These are phyloP conservation scores for Solanum appendiculatum DNA, from an alignment of 257 asterid genomes.

Conservation along the genomic window DNA sequence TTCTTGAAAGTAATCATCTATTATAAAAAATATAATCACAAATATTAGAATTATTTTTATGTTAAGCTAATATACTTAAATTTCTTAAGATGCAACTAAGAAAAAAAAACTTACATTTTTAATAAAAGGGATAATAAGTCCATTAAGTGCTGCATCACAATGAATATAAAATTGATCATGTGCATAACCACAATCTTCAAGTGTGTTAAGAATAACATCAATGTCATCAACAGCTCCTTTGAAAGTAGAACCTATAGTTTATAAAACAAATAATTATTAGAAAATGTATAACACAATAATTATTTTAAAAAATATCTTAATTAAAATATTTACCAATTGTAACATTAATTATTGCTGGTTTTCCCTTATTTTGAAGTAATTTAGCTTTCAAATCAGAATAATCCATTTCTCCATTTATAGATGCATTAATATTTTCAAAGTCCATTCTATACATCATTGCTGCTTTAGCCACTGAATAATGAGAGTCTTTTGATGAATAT, in stretches of 20 bases:
- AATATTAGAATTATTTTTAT: background rate
- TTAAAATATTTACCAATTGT: constrained; percentile 2
- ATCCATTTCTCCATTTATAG: constrained; percentile 8
- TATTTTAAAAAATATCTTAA: too few relatives aligned
- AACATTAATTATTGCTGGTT: constrained; percentile 15
- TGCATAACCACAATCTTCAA: constrained; percentile 20
- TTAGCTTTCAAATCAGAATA: constrained; percentile 7
- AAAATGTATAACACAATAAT: background rate
- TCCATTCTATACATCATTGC: constrained; percentile 16
- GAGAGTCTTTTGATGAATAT: constrained; percentile 14
- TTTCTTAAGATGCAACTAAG: background rate
- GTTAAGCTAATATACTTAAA: background rate
- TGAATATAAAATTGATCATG: constrained; percentile 19
- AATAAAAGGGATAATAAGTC: constrained; percentile 17
- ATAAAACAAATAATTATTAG: background rate
- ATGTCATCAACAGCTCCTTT: constrained; percentile 34
- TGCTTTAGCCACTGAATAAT: constrained; percentile 11
- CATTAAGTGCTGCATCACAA: constrained; percentile 28
- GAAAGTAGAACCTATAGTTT: constrained; percentile 26
- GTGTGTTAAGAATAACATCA: constrained; percentile 19
- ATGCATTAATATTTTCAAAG: background rate
- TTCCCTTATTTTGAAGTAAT: constrained; percentile 6
- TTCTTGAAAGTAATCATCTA: constrained; percentile 11
- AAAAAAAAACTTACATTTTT: background rate
- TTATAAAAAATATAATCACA: background rate